phyloP scores from a whole-genome alignment of 75 land plant species.

The Cryptomeria japonica region DNA sequence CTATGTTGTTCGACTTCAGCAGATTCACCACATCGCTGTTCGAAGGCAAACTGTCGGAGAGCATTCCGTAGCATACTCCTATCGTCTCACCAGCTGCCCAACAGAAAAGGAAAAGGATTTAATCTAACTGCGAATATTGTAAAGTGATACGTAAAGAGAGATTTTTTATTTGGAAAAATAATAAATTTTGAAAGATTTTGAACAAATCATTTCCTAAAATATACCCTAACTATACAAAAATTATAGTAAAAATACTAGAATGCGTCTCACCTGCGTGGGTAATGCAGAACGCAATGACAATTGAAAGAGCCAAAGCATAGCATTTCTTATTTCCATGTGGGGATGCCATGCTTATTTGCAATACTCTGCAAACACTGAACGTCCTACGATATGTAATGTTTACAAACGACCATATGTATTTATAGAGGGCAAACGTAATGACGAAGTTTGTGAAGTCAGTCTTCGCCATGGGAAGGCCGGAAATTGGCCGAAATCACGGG shows the following conservation, averaged over 20 bases:
- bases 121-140: background rate
- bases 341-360: background rate
- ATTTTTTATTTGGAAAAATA: too few species aligned
- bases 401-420: background rate
- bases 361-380: background rate
- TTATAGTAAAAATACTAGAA: background rate
- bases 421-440: background rate
- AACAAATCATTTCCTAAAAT: too few species aligned
- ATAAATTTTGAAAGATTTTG: too few species aligned
- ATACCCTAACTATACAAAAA: background rate
- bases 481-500: too few species aligned
- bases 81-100: slow-evolving; percentile 20
- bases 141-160: too few species aligned
- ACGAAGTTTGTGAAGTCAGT: background rate
- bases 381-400: background rate
- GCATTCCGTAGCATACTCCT: slow-evolving; percentile 10
- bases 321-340: background rate
- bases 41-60: too few species aligned
- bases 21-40: too few species aligned
- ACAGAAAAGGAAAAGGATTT: background rate
- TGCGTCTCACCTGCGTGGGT: background rate
- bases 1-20: too few species aligned
- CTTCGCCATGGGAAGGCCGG: background rate
- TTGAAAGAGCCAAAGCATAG: background rate
- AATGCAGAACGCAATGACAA: background rate